Base-by-base conservation (phyloP, 2,329 filamentous ascomycete genomes). In the Cercospora zeina region DNA sequence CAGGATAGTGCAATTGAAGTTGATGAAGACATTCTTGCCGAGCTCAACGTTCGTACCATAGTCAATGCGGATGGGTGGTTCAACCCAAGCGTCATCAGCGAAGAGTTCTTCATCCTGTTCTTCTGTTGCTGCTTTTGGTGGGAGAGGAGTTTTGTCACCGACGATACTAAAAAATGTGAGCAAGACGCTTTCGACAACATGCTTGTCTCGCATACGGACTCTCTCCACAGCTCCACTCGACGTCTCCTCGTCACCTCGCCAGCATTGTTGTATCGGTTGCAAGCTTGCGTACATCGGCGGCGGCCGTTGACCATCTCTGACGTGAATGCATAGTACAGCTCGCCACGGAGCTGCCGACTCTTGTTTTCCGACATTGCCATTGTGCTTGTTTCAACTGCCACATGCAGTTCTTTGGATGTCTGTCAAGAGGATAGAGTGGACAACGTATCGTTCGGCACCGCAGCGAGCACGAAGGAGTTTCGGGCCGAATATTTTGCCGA, bases 21-120 rank as follows among this genome's bases (percentile, higher is more conserved):
- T 96, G 73, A 96, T 82, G 70, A 87, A 95, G 13, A 90, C 89
- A 59, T 86, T 85, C 49, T 84, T 78, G 16, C 89, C 91, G 7
- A 93, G 74, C 61, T 82, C 84, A 50, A 93, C 79, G 65, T 95
- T 92, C 69, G 82, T 87, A 3, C 91, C 91, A 69, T 95, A 93
- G 76, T 96, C 91, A 63, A 89, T 83, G 50, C 81, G 84, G 58
- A 95, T 79, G 0, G 90, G 90, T 0, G 82, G 77, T 63, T 90
- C 87, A 21, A 93, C 80, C 83, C 85, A 91, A 0, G 90, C 85
- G 27, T 88, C 81, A 34, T 87, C 78, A 21, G 80, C 79, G 34
- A 95, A 83, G 1, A 87, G 78, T 16, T 77, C 80, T 9, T 88
- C 87, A 65, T 95, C 89, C 66, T 85, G 86, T 59, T 84, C 85